Evolutionary conservation across 2,329 filamentous ascomycete species (phyloP).

Genomic region (Clarireedia homoeocarpa): DNA sequence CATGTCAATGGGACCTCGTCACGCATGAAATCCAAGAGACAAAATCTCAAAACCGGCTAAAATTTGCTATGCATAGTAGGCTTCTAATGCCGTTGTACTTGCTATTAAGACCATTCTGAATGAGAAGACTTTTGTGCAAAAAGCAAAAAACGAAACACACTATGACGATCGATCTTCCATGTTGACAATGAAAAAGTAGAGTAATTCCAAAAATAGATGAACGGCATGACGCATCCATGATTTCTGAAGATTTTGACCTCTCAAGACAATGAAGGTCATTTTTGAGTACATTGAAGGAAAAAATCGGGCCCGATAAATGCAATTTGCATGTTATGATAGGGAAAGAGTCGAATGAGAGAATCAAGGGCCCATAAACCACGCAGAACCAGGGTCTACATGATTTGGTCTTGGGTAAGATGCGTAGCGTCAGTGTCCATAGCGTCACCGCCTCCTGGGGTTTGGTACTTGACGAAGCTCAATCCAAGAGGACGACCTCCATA

Average conservation of each 20-base stretch:
- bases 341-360: neutral
- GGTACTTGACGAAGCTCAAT: conserved; percentile 88
- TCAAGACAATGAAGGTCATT: neutral
- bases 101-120: conserved; percentile 5
- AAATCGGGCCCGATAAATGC: conserved; percentile 1
- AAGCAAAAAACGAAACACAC: conserved; percentile 1
- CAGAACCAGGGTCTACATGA: conserved; percentile 60
- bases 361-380: neutral
- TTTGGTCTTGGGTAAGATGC: conserved; percentile 91
- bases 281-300: conserved; percentile 9
- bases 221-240: neutral
- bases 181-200: conserved; percentile 1
- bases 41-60: conserved; percentile 2
- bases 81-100: conserved; percentile 9
- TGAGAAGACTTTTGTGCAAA: conserved; percentile 11
- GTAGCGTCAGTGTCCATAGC: conserved; percentile 77
- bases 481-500: conserved; percentile 93
- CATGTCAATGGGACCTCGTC: neutral
- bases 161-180: conserved; percentile 2
- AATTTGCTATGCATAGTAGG: conserved; percentile 6
- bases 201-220: neutral
- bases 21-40: neutral
- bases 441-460: conserved; percentile 53
- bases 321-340: conserved; percentile 7
- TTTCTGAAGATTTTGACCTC: neutral